phyloP scores from a whole-genome alignment of 495 filamentous ascomycete genomes.

The Amphirosellinia nigrospora region DNA sequence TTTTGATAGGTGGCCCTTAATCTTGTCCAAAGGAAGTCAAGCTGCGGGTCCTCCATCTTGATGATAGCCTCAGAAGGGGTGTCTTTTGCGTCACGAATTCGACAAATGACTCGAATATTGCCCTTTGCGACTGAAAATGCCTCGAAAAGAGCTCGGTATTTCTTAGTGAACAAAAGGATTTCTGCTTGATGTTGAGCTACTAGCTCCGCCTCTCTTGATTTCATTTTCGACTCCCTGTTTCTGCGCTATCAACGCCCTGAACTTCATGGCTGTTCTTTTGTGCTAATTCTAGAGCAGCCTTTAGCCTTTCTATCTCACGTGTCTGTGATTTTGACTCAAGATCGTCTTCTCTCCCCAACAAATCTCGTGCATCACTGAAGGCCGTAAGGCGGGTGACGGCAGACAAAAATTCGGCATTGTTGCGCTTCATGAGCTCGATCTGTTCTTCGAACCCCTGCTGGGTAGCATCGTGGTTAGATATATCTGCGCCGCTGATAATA shows the following conservation, averaged over 20 bases:
- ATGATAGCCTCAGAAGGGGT: conserved; percentile 36
- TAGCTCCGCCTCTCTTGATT: neutral
- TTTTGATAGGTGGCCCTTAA: neutral
- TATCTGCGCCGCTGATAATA: neutral
- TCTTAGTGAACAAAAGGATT: neutral
- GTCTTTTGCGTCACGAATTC: conserved; percentile 69
- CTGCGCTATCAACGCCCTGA: neutral
- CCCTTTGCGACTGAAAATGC: conserved; percentile 93
- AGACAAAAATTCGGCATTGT: neutral
- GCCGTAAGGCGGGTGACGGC: neutral
- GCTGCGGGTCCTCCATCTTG: conserved; percentile 24
- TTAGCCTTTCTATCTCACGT: neutral
- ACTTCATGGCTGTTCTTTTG: neutral
- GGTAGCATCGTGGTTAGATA: neutral
- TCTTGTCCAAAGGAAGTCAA: conserved; percentile 17
- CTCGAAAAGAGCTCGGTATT: conserved; percentile 68
- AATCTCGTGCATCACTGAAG: neutral
- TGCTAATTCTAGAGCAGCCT: neutral
- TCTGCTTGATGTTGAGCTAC: neutral
- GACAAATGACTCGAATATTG: conserved; percentile 95
- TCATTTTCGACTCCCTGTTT: neutral
- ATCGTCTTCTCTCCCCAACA: neutral
- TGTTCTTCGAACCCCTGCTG: neutral
- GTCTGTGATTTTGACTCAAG: neutral
- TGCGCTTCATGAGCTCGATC: neutral